Evolutionary conservation across 1,284 basidiomycete genomes (phyloP).

Genomic region (Malassezia vespertilionis): DNA sequence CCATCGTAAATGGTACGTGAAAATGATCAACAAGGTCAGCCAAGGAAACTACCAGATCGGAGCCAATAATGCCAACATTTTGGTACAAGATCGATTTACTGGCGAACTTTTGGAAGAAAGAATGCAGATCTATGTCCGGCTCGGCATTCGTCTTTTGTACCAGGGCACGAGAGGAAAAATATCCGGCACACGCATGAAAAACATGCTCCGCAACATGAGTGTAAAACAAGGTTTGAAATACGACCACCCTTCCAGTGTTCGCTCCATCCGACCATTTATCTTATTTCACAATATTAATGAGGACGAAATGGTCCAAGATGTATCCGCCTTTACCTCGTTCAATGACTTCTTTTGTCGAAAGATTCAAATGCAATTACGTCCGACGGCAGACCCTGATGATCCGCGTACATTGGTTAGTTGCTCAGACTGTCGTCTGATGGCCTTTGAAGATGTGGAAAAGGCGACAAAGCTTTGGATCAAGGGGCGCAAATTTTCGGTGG

Average conservation of each 20-base stretch:
- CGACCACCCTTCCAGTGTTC: slow-evolving; percentile 69
- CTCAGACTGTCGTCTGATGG: slow-evolving; percentile 89
- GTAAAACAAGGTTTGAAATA: slow-evolving; percentile 92
- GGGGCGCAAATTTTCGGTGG: slow-evolving; percentile 78
- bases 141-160: slow-evolving; percentile 84
- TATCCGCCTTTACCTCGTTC: slow-evolving; percentile 74
- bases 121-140: slow-evolving; percentile 83
- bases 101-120: slow-evolving; percentile 94
- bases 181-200: slow-evolving; percentile 73
- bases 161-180: slow-evolving; percentile 78
- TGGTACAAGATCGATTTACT: slow-evolving; percentile 55
- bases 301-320: slow-evolving; percentile 68
- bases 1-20: slow-evolving; percentile 91
- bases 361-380: slow-evolving; percentile 70
- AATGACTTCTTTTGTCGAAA: slow-evolving; percentile 87
- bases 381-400: slow-evolving; percentile 63
- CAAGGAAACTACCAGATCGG: slow-evolving; percentile 75
- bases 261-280: slow-evolving; percentile 77
- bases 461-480: slow-evolving; percentile 94
- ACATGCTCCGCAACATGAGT: slow-evolving; percentile 73
- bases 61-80: slow-evolving; percentile 85
- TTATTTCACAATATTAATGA: slow-evolving; percentile 76
- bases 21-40: slow-evolving; percentile 65
- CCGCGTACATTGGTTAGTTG: slow-evolving; percentile 67
- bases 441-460: slow-evolving; percentile 70